Evolutionary conservation across 208 protist genomes (phyloP), one percentile per base, ranked within the genome.

Genomic region (Porcisia hertigi): DNA sequence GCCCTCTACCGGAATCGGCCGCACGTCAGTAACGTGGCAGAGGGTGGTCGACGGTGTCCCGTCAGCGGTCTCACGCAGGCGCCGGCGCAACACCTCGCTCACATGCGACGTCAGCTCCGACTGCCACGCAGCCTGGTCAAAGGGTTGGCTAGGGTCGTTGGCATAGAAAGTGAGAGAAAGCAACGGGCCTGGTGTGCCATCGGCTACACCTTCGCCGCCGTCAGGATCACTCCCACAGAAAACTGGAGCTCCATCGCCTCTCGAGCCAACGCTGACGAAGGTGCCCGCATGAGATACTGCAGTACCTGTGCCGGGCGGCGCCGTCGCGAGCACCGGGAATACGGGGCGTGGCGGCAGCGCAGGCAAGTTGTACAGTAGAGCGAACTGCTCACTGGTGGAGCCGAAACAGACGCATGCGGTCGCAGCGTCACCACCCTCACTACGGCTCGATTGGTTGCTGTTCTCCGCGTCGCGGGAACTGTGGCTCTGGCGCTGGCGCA

Each of bases 131-230:
- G 74, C 59, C 58, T 87, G 83, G 67, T 90, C 75, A 45, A 75
- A 89, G 16, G 76, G 65, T 18, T 66, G 75, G 23, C 72, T 59
- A 9, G 84, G 84, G 70, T 95, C 85, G 73, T 88, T 90, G 36
- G 69, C 85, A 63, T 90, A 95, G 45, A 95, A 83, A 55, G 88
- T 87, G 52, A 95, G 77, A 20, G 88, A 89, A 8, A 93, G 85
- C 57, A 92, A 57, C 55, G 87, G 88, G 3, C 88, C 86, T 6
- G 76, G 70, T 34, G 57, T 52, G 45, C 43, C 69, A 11, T n/a
- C 72, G 34, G 67, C 30, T 60, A 49, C 43, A 7, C 36, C 36
- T 2, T 66, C 73, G 16, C 57, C n/a, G 49, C 45, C 43, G 7
- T 63, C 74, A 25, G 23, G 7, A 16, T n/a, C 67, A 39, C 78